phyloP scores from a whole-genome alignment of 495 filamentous ascomycete genomes.

The Achaetomiella virescens region DNA sequence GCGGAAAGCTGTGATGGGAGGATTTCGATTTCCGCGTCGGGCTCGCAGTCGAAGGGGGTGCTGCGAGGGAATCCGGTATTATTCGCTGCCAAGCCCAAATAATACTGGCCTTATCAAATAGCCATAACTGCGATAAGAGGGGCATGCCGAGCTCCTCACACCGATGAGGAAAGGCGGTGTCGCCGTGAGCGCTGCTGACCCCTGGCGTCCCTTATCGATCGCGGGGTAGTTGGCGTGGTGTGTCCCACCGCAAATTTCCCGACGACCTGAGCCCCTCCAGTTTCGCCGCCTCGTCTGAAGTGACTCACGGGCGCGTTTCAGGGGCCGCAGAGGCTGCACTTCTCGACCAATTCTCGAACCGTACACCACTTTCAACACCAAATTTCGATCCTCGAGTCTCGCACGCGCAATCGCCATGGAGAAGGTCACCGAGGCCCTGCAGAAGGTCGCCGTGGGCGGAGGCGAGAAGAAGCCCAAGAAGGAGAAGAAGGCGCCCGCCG shows the following conservation, averaged over 20 bases:
- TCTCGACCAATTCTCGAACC: not conserved
- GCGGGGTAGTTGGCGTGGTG: slow-evolving; percentile 12
- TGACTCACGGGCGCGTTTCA: slow-evolving; percentile 28
- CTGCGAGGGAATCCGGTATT: no score
- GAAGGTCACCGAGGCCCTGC: slow-evolving; percentile 30
- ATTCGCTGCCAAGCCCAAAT: no score
- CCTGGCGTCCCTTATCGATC: slow-evolving; percentile 13
- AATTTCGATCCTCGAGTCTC: not conserved
- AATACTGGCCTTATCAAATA: no score
- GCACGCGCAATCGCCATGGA: slow-evolving; percentile 17
- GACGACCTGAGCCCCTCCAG: slow-evolving; percentile 11
- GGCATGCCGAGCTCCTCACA: slow-evolving; percentile 2
- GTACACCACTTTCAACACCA: not conserved
- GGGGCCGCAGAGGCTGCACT: slow-evolving; percentile 8
- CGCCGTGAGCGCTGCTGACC: not conserved
- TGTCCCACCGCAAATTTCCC: slow-evolving; percentile 19
- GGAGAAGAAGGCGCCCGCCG: slow-evolving; percentile 40
- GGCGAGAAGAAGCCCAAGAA: slow-evolving; percentile 32
- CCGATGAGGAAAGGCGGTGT: no score
- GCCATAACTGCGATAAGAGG: no score
- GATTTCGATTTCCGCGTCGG: no score
- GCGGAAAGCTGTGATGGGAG: no score
- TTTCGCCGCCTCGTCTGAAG: slow-evolving; percentile 11
- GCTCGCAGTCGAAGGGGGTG: no score
- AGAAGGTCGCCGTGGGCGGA: slow-evolving; percentile 28